Conservation (phyloP, 164 flowering plant genomes). For the Magnolia changhungtana region DNA sequence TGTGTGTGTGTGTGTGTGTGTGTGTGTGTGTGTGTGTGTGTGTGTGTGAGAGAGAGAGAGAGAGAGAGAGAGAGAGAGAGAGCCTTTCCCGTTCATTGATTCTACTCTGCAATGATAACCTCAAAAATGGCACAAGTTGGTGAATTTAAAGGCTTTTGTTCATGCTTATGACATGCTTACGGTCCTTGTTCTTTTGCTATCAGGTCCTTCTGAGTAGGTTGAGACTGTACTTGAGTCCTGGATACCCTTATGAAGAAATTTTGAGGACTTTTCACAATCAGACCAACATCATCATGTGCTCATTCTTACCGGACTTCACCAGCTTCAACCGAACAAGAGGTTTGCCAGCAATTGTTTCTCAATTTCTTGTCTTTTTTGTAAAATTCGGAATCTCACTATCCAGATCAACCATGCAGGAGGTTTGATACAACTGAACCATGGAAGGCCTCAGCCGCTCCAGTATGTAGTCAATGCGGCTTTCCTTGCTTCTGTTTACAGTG, state of each 20-base stretch:
- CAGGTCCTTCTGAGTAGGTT: conserved; percentile 87
- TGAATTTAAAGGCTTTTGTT: background rate
- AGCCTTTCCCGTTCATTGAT: background rate
- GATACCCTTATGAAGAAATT: conserved; percentile 94
- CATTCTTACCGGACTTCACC: conserved; percentile 69
- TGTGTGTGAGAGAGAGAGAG: too few species aligned
- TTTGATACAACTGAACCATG: conserved; percentile 85
- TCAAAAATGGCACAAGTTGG: background rate
- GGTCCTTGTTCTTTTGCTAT: background rate
- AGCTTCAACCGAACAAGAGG: conserved; percentile 89
- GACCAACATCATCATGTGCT: conserved; percentile 87
- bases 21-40: too few species aligned
- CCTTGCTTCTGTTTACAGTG: conserved; percentile 74
- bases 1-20: too few species aligned
- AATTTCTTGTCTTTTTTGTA: background rate
- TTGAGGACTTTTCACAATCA: conserved; percentile 83
- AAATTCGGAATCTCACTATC: background rate
- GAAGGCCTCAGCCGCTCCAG: conserved; percentile 92
- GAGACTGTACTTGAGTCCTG: conserved; percentile 91
- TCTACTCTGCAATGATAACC: background rate
- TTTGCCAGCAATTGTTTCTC: conserved; percentile 11
- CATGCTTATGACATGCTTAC: background rate
- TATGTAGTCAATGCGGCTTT: conserved; percentile 92
- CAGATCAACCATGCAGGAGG: conserved; percentile 54
- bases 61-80: too few species aligned